A percentile compares a stretch with the other conserved stretches of the same genome.
phyloP scores from a whole-genome alignment of 352 stramenopile genomes.

The Pythium guiyangense region DNA sequence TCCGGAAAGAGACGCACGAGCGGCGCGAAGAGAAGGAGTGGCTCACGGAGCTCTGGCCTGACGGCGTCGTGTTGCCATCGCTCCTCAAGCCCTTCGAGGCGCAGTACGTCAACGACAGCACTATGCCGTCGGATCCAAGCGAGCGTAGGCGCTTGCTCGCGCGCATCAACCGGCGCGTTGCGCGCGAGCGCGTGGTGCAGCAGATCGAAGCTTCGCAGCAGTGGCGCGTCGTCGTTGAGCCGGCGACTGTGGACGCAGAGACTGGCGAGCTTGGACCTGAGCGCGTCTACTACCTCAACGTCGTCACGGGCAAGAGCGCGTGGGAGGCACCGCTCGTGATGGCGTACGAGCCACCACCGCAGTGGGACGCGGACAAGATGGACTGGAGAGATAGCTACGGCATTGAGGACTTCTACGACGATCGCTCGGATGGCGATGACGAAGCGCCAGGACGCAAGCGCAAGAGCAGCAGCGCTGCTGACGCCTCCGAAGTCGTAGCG shows the following conservation, averaged over 20 bases:
- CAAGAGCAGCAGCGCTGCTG: background rate
- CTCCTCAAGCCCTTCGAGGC: slow-evolving; percentile 37
- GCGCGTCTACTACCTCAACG: slow-evolving; percentile 54
- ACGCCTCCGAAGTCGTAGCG: background rate
- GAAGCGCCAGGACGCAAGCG: background rate
- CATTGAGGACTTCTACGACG: slow-evolving; percentile 43
- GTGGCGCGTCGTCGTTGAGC: slow-evolving; percentile 44
- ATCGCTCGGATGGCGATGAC: background rate
- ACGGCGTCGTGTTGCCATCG: slow-evolving; percentile 47
- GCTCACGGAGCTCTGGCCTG: slow-evolving; percentile 59
- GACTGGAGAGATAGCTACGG: slow-evolving; percentile 51
- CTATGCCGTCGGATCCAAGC: slow-evolving; percentile 19
- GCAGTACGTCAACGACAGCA: background rate
- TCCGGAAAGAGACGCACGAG: slow-evolving; percentile 37
- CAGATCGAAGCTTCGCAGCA: slow-evolving; percentile 37
- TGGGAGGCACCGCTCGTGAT: slow-evolving; percentile 57
- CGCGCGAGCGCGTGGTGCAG: slow-evolving; percentile 31
- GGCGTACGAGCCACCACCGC: slow-evolving; percentile 46
- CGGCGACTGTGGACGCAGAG: slow-evolving; percentile 9
- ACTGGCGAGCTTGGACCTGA: slow-evolving; percentile 8
- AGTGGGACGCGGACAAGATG: slow-evolving; percentile 50
- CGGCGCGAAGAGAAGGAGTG: slow-evolving; percentile 58
- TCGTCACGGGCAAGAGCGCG: slow-evolving; percentile 40
- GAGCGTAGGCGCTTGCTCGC: slow-evolving; percentile 29
- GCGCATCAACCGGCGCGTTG: slow-evolving; percentile 28